Conservation (phyloP, 1,139 yeast genomes). For the Nakaseomyces sp. region DNA sequence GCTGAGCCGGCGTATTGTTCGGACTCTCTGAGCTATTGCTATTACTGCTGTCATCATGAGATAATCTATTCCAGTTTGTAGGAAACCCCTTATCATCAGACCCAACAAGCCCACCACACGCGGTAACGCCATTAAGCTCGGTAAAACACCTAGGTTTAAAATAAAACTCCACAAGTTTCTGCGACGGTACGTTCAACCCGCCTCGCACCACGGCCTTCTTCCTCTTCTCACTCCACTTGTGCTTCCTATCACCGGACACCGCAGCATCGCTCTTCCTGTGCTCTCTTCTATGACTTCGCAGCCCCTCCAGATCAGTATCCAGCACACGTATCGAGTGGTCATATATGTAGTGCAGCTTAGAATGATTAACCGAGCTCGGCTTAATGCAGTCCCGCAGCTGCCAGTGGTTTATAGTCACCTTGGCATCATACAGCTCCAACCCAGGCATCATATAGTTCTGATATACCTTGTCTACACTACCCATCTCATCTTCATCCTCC, state of each 20-base stretch:
- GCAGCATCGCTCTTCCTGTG: constrained; percentile 17
- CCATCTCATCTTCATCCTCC: background rate
- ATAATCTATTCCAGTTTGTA: constrained; percentile 21
- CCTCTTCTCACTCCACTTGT: constrained; percentile 19
- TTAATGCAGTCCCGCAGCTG: constrained; percentile 73
- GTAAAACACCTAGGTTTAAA: constrained; percentile 65
- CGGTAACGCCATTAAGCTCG: constrained; percentile 49
- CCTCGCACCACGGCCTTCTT: constrained; percentile 8
- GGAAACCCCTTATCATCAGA: constrained; percentile 30
- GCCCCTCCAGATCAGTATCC: constrained; percentile 29
- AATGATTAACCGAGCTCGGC: constrained; percentile 33
- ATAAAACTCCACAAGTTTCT: constrained; percentile 40
- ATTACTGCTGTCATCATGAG: constrained; percentile 8
- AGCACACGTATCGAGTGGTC: constrained; percentile 40
- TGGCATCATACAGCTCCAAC: constrained; percentile 27
- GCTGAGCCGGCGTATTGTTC: constrained; percentile 25
- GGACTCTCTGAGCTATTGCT: constrained; percentile 9
- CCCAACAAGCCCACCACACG: constrained; percentile 61
- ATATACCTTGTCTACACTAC: constrained; percentile 20
- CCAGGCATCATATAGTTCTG: constrained; percentile 31
- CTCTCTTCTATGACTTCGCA: constrained; percentile 10
- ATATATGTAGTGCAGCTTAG: constrained; percentile 43
- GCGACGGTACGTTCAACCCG: constrained; percentile 15
- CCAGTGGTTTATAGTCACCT: constrained; percentile 58
- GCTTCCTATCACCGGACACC: constrained; percentile 8